A percentile compares a stretch with the other conserved stretches of the same genome.
Evolutionary conservation across 495 filamentous ascomycete species (phyloP).

Genomic region (Hamigera avellanea): DNA sequence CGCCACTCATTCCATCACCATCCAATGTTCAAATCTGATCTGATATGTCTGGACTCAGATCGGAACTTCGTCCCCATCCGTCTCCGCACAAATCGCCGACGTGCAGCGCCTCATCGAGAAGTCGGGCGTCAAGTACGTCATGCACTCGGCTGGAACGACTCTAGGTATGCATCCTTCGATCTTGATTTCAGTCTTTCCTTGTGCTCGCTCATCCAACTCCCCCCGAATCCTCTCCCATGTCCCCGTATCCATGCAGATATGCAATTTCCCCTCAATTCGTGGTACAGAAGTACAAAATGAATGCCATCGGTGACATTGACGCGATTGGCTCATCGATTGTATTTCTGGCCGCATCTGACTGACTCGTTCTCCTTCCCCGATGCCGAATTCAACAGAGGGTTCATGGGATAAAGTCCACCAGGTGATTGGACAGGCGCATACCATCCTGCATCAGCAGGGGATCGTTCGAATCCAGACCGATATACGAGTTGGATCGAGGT

Average conservation of each 20-base stretch:
- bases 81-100: slow-evolving; percentile 76
- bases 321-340: too few species aligned
- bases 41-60: slow-evolving; percentile 41
- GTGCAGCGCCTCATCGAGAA: slow-evolving; percentile 78
- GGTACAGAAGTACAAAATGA: too few species aligned
- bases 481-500: slow-evolving; percentile 81
- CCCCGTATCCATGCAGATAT: too few species aligned
- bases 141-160: slow-evolving; percentile 90
- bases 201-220: slow-evolving; percentile 1
- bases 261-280: too few species aligned
- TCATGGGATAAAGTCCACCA: slow-evolving; percentile 82
- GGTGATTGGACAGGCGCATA: slow-evolving; percentile 85
- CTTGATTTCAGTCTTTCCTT: not conserved
- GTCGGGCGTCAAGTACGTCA: slow-evolving; percentile 67
- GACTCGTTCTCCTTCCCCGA: too few species aligned
- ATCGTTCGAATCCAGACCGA: slow-evolving; percentile 77
- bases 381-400: slow-evolving; percentile 50
- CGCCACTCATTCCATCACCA: too few species aligned
- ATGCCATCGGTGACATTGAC: too few species aligned
- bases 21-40: too few species aligned
- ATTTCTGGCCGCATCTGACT: too few species aligned
- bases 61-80: slow-evolving; percentile 70
- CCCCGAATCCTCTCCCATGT: not conserved
- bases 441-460: slow-evolving; percentile 68
- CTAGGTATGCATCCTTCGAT: slow-evolving; percentile 47